These are phyloP conservation scores for Pichia sp. DNA, from an alignment of 1,139 yeast species.

Conservation along the genomic window DNA sequence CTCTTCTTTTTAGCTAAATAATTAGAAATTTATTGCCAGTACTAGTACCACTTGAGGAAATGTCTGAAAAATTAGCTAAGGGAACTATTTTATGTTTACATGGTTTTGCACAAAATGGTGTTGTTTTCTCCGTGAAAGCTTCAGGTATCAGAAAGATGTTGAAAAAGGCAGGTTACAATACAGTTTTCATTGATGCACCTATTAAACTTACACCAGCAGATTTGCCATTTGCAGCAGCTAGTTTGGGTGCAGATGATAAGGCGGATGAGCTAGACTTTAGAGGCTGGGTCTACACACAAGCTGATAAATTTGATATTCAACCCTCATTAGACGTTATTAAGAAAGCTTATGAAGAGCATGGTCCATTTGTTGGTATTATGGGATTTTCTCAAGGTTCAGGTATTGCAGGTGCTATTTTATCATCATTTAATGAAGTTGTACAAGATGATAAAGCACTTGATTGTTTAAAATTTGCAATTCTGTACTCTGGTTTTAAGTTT, in stretches of 20 bases:
- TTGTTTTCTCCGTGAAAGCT: slow-evolving; percentile 69
- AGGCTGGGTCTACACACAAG: slow-evolving; percentile 44
- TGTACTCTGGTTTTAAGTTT: slow-evolving; percentile 73
- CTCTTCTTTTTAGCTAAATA: not conserved
- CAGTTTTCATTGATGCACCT: slow-evolving; percentile 78
- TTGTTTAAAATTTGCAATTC: slow-evolving; percentile 57
- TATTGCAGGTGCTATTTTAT: slow-evolving; percentile 53
- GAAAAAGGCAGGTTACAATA: slow-evolving; percentile 59
- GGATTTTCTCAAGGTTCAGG: slow-evolving; percentile 97
- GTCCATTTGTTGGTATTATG: slow-evolving; percentile 83
- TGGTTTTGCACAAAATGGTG: slow-evolving; percentile 56
- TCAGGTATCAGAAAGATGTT: slow-evolving; percentile 71
- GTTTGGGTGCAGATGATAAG: slow-evolving; percentile 33
- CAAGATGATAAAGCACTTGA: slow-evolving; percentile 28
- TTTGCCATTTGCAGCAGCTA: slow-evolving; percentile 49
- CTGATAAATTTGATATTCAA: slow-evolving; percentile 35
- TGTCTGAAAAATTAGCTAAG: slow-evolving; percentile 21
- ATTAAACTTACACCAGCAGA: slow-evolving; percentile 56
- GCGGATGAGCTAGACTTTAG: slow-evolving; percentile 41
- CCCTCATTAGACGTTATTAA: slow-evolving; percentile 48
- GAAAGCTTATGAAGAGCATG: slow-evolving; percentile 53
- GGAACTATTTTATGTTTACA: slow-evolving; percentile 31
- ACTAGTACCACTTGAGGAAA: not conserved
- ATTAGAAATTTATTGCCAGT: not conserved
- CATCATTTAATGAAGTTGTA: slow-evolving; percentile 32